Percentiles rank a stretch among this genome's conserved stretches.
Conservation (phyloP, 768 basidiomycete genomes). For the Sutorius australiensis region DNA sequence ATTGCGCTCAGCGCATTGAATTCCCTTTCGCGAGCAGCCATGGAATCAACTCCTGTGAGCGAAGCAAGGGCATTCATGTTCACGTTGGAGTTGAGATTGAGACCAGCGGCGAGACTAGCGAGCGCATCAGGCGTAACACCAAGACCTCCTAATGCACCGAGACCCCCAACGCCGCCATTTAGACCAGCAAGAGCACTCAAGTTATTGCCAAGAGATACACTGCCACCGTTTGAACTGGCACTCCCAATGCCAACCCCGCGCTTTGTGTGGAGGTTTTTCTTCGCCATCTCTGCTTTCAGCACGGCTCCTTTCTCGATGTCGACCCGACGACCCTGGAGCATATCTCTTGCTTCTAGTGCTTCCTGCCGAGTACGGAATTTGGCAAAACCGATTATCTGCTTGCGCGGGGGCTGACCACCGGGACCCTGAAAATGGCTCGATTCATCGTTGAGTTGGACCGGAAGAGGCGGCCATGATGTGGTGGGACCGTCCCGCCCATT, state of each 20-base stretch:
- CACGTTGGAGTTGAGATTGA: slow-evolving; percentile 27
- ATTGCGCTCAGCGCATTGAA: slow-evolving; percentile 45
- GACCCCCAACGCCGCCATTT: slow-evolving; percentile 27
- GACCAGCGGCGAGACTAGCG: slow-evolving; percentile 28
- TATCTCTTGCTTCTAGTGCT: slow-evolving; percentile 83
- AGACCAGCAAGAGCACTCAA: slow-evolving; percentile 22
- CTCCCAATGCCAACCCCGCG: slow-evolving; percentile 73
- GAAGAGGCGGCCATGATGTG: slow-evolving; percentile 58
- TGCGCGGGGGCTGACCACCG: slow-evolving; percentile 56
- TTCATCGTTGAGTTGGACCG: slow-evolving; percentile 31
- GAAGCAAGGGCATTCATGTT: slow-evolving; percentile 27
- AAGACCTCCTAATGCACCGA: slow-evolving; percentile 22
- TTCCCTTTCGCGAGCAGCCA: slow-evolving; percentile 47
- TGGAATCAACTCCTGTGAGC: slow-evolving; percentile 21
- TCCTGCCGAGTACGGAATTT: slow-evolving; percentile 88
- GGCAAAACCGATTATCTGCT: slow-evolving; percentile 98
- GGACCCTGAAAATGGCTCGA: slow-evolving; percentile 33
- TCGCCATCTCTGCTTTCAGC: slow-evolving; percentile 98
- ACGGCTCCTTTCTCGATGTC: slow-evolving; percentile 92
- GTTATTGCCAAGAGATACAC: slow-evolving; percentile 26
- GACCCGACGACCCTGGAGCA: slow-evolving; percentile 83
- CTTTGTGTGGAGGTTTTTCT: slow-evolving; percentile 98
- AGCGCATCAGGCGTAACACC: slow-evolving; percentile 28
- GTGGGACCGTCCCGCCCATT: slow-evolving; percentile 68
- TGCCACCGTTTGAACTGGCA: slow-evolving; percentile 25